These are phyloP conservation scores for Candida mesenterica DNA, from an alignment of 1,139 yeast species.

Conservation along the genomic window DNA sequence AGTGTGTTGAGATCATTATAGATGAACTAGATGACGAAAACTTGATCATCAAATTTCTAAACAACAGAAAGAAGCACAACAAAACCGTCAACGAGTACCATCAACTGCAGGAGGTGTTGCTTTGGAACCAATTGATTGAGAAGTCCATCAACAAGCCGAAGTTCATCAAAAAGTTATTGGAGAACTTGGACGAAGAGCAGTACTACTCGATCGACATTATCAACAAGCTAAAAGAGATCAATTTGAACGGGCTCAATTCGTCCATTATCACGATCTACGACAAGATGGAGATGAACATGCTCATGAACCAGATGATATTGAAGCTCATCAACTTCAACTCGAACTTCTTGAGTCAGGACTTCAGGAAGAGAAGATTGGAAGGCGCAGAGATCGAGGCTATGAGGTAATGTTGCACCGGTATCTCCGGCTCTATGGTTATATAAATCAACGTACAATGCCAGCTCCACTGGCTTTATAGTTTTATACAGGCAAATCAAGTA, in stretches of 20 bases:
- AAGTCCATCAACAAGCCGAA: conserved; percentile 71
- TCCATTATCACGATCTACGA: conserved; percentile 62
- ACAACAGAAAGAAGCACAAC: conserved; percentile 58
- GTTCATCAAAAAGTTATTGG: conserved; percentile 72
- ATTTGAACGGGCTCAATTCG: conserved; percentile 62
- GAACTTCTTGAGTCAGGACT: conserved; percentile 8
- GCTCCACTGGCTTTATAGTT: too few species aligned
- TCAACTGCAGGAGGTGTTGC: conserved; percentile 64
- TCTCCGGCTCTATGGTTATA: too few species aligned
- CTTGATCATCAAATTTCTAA: conserved; percentile 67
- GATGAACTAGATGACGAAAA: conserved; percentile 76
- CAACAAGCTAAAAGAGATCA: conserved; percentile 29
- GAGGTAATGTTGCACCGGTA: conserved; percentile 1
- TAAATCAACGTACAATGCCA: too few species aligned
- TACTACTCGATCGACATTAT: conserved; percentile 16
- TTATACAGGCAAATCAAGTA: too few species aligned
- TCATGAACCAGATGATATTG: conserved; percentile 59
- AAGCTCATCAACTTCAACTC: conserved; percentile 43
- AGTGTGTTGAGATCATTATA: conserved; percentile 74
- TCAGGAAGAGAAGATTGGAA: conserved; percentile 6
- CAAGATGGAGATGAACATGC: conserved; percentile 60
- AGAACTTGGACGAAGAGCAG: conserved; percentile 58
- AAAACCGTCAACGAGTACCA: conserved; percentile 63
- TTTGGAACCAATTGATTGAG: conserved; percentile 75
- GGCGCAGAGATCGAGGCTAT: conserved; percentile 2